Base-by-base conservation (phyloP, 352 stramenopile species). In the Phytophthora idaei region DNA sequence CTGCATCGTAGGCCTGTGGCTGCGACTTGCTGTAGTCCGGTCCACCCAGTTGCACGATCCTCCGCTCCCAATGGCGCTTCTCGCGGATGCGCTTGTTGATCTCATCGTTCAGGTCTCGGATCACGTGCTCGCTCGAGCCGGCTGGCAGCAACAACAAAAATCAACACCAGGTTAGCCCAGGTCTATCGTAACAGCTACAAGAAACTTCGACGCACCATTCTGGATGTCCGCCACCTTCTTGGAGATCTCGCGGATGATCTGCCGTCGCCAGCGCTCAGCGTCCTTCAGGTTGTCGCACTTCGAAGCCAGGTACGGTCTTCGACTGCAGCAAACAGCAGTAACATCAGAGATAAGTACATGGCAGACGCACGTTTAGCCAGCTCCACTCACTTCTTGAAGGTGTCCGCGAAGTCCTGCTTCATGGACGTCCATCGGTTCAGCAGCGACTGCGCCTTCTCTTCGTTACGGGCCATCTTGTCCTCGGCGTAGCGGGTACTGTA, bases 351-450 rank as follows among this genome's bases (percentile, higher is more conserved):
- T 46, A 7, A 61, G 28, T 57, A 31, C 25, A 10, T 49, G 27
- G 25, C 15, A 31, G 31, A 31, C 14, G 14, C 25, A 49, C 25
- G 5, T 15, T 8, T 4, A 57, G 32, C 31, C 8, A 46, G 5
- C n/a, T 9, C 4, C 25, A 74, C 77, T 45, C 50, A 94, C 86
- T 89, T 90, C 58, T 92, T 90, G 64, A 94, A 92, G 32, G 85
- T 93, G 57, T 89, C 82, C 27, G 78, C 80, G 61, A 97, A 92
- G 64, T 98, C 84, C 69, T 98, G 86, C 46, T 98, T 98, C 94
- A 99, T 98, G 32, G 85, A 90, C 64, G 97, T 96, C 97, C 97
- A 99, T 90, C 98, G 97, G 79, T 99, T 99, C 61, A 99, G 82
- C 88, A 99, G 97, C 56, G 89, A 94, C 77, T 98, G 93, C 64